Conservation (phyloP, 2,329 filamentous ascomycete genomes). For the Xylaria sp. region DNA sequence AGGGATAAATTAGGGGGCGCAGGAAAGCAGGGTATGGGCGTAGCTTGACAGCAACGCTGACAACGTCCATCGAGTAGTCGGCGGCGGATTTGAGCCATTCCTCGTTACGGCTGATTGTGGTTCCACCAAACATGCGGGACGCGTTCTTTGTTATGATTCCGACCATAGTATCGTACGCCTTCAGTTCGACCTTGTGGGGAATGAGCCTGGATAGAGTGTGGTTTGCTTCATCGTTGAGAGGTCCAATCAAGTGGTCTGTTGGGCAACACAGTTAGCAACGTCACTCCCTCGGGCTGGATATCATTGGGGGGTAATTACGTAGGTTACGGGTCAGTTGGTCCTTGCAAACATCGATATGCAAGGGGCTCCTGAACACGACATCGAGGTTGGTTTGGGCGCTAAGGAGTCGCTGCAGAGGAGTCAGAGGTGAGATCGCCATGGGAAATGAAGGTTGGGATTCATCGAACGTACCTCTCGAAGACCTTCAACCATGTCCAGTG, state of each 20-base stretch:
- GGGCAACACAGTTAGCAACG: conserved; percentile 12
- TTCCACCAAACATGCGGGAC: conserved; percentile 40
- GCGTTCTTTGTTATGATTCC: conserved; percentile 41
- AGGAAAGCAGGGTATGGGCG: conserved; percentile 39
- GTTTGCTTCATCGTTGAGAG: conserved; percentile 38
- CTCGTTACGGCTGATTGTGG: conserved; percentile 36
- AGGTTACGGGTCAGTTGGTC: conserved; percentile 39
- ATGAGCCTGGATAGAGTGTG: conserved; percentile 38
- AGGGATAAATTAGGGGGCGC: conserved; percentile 36
- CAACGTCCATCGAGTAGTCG: conserved; percentile 41
- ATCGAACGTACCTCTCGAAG: conserved; percentile 34
- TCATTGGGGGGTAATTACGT: conserved; percentile 27
- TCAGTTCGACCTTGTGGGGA: conserved; percentile 31
- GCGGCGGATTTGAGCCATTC: conserved; percentile 40
- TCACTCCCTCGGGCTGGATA: background rate
- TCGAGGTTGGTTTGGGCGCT: conserved; percentile 40
- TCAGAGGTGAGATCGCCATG: conserved; percentile 9
- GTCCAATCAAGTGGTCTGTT: conserved; percentile 37
- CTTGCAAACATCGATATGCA: conserved; percentile 40
- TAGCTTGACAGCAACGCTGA: conserved; percentile 39
- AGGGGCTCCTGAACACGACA: conserved; percentile 39
- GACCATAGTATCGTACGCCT: conserved; percentile 39
- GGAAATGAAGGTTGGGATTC: background rate
- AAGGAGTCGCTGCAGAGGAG: conserved; percentile 33
- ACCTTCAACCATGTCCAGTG: conserved; percentile 41